Evolutionary conservation across 2,329 filamentous ascomycete species (phyloP).

Genomic region (Aspergillus spinulosporus): DNA sequence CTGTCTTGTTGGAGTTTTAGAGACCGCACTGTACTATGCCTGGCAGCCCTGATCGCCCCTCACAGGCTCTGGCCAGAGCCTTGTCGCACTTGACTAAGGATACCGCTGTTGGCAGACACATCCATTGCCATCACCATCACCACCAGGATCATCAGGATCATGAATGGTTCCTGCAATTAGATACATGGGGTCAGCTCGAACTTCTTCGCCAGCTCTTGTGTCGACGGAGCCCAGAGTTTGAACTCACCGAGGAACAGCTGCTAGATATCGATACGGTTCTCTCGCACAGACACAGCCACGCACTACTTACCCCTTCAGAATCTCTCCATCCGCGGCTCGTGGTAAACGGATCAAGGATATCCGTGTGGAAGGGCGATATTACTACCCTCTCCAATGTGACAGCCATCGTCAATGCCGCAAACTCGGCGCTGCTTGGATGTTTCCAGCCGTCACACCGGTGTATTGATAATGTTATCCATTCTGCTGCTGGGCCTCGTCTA

Average conservation of each 20-base stretch:
- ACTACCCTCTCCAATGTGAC: conserved; percentile 24
- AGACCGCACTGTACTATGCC: too few species aligned
- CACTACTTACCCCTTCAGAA: neutral
- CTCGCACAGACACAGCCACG: neutral
- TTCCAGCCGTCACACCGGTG: conserved; percentile 26
- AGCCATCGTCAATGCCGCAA: conserved; percentile 30
- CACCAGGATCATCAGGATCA: neutral
- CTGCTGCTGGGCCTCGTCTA: conserved; percentile 25
- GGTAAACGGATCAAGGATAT: neutral
- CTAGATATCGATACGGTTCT: neutral
- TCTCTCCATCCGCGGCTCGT: neutral
- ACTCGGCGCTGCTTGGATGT: conserved; percentile 24
- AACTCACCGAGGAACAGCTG: neutral
- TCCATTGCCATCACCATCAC: neutral
- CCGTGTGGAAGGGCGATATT: conserved; percentile 28
- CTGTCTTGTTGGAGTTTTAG: too few species aligned
- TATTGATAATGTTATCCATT: conserved; percentile 29
- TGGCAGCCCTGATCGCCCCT: neutral
- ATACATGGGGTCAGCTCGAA: neutral
- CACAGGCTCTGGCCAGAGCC: neutral
- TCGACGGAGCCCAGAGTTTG: neutral
- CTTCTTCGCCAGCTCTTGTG: neutral
- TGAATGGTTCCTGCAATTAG: neutral
- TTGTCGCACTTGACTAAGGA: neutral
- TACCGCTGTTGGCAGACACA: neutral